Conservation (phyloP, 148 eudicot genomes). For the Spergularia bocconei region DNA sequence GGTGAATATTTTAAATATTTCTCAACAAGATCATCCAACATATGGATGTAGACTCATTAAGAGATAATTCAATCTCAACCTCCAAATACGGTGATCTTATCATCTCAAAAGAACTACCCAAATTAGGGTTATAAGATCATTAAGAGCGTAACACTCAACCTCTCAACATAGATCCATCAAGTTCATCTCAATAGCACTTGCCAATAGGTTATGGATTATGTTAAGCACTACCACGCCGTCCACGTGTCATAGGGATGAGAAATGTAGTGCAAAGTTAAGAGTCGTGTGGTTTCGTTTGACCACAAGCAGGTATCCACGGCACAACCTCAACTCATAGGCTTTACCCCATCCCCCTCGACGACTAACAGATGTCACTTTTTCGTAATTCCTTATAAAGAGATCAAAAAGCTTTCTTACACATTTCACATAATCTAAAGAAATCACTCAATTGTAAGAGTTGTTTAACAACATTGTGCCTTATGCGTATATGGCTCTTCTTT, state of each 20-base stretch:
- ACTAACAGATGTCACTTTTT: no score
- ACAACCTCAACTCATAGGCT: background rate
- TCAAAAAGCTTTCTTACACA: no score
- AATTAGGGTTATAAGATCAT: background rate
- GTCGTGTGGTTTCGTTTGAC: background rate
- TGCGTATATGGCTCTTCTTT: no score
- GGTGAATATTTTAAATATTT: no score
- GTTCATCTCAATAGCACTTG: background rate
- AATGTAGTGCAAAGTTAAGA: background rate
- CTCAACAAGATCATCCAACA: no score
- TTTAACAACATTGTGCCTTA: no score
- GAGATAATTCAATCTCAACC: no score
- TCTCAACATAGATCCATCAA: background rate
- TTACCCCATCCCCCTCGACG: background rate
- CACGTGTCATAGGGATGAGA: constrained; percentile 9
- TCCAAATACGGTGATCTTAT: no score
- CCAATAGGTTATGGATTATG: background rate
- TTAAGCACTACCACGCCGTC: background rate
- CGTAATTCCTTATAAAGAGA: no score
- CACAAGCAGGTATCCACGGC: background rate
- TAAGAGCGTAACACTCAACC: background rate
- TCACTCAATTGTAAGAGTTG: no score
- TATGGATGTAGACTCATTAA: no score
- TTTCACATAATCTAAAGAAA: no score
- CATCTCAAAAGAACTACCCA: background rate